Conservation (phyloP, 129 eudicot species). For the Pittosporum tobira region DNA sequence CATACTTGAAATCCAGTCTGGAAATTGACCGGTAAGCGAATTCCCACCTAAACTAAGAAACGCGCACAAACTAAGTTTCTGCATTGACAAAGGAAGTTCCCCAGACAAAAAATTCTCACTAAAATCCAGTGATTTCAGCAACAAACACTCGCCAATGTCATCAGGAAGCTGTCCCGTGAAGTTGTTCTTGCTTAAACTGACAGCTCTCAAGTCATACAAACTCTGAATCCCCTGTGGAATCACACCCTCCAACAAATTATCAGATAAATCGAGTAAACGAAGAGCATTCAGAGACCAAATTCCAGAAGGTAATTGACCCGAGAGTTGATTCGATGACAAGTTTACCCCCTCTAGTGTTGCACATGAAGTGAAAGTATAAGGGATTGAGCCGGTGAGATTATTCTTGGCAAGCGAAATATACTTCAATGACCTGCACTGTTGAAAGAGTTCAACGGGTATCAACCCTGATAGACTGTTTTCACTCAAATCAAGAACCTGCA, state of each 20-base stretch:
- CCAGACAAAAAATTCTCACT: slow-evolving; percentile 54
- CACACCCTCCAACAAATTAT: slow-evolving; percentile 56
- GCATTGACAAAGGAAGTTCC: slow-evolving; percentile 44
- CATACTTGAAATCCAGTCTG: slow-evolving; percentile 61
- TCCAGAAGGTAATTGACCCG: slow-evolving; percentile 43
- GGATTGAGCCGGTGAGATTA: slow-evolving; percentile 50
- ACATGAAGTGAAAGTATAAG: slow-evolving; percentile 51
- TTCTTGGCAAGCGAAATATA: slow-evolving; percentile 48
- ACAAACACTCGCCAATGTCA: slow-evolving; percentile 55
- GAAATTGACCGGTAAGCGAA: slow-evolving; percentile 46
- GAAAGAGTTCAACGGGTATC: slow-evolving; percentile 47
- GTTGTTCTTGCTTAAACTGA: slow-evolving; percentile 42
- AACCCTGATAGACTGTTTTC: slow-evolving; percentile 44
- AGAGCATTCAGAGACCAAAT: slow-evolving; percentile 50
- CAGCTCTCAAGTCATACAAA: slow-evolving; percentile 43
- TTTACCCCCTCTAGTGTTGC: slow-evolving; percentile 37
- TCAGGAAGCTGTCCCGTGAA: slow-evolving; percentile 65
- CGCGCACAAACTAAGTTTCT: slow-evolving; percentile 51
- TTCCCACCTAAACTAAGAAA: slow-evolving; percentile 44
- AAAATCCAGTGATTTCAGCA: slow-evolving; percentile 50
- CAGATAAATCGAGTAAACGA: slow-evolving; percentile 47
- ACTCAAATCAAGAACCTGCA: slow-evolving; percentile 42
- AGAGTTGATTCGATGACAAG: slow-evolving; percentile 48
- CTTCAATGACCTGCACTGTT: slow-evolving; percentile 58
- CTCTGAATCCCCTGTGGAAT: slow-evolving; percentile 52